A percentile compares a stretch with the other conserved stretches of the same genome.
Evolutionary conservation across 345 rosid genomes (phyloP).

Genomic region (Salix suchowensis): DNA sequence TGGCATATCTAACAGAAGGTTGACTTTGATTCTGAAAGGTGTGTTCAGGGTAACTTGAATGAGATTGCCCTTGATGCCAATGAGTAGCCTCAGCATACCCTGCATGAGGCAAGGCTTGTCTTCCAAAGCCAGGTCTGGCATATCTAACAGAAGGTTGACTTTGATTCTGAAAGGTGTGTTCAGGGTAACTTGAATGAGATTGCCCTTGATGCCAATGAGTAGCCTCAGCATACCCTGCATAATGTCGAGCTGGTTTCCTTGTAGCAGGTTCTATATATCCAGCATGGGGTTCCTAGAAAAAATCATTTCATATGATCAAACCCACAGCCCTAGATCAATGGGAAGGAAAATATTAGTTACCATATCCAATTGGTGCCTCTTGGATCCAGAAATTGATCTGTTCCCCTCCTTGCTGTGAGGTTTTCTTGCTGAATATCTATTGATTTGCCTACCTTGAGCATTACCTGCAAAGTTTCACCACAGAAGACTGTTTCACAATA

Average conservation of each 20-base stretch:
- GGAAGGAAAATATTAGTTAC: constrained; percentile 7
- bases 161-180: not conserved
- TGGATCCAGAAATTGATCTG: constrained; percentile 13
- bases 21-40: not conserved
- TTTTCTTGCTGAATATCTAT: constrained; percentile 7
- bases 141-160: constrained; percentile 6
- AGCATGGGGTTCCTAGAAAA: constrained; percentile 25
- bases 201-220: constrained; percentile 1
- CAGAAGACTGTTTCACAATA: not conserved
- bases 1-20: constrained; percentile 3
- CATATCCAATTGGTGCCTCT: constrained; percentile 15
- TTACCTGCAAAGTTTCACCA: constrained; percentile 1
- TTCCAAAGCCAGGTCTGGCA: constrained; percentile 1
- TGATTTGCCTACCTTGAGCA: not conserved
- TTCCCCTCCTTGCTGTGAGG: not conserved
- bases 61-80: constrained; percentile 2
- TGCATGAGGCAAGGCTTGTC: constrained; percentile 6
- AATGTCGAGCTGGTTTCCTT: not conserved
- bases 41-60: not conserved
- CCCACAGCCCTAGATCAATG: too few species aligned
- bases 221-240: not conserved
- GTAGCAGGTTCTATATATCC: constrained; percentile 12
- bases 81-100: not conserved
- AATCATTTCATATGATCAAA: constrained; percentile 7
- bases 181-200: not conserved